phyloP scores from a whole-genome alignment of 2,329 filamentous ascomycete species.

The Tympanopsis confertula region DNA sequence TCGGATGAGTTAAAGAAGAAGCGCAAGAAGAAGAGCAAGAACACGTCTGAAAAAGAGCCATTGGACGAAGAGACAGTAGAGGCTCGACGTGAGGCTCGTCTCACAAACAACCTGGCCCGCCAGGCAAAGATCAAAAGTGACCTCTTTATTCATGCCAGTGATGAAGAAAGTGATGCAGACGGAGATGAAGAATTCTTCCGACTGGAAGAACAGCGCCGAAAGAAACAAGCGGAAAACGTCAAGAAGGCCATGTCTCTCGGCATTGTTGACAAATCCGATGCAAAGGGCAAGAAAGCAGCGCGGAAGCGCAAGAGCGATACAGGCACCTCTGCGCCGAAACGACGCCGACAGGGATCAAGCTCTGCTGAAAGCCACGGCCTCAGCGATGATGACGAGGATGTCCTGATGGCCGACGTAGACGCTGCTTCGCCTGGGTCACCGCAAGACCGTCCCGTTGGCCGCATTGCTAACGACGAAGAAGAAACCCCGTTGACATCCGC shows the following conservation, averaged over 20 bases:
- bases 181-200: conserved; percentile 64
- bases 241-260: not conserved
- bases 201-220: conserved; percentile 44
- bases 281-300: not conserved
- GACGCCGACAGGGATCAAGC: not conserved
- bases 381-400: not conserved
- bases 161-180: conserved; percentile 80
- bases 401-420: not conserved
- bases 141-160: conserved; percentile 68
- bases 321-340: not conserved
- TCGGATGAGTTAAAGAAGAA: conserved; percentile 34
- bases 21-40: conserved; percentile 44
- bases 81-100: conserved; percentile 47
- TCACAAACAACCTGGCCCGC: conserved; percentile 65
- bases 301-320: not conserved
- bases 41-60: conserved; percentile 28
- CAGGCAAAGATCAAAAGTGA: conserved; percentile 72
- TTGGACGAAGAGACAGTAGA: conserved; percentile 47
- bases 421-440: not conserved
- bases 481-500: not conserved
- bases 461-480: not conserved
- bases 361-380: not conserved
- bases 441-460: not conserved
- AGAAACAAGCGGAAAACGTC: not conserved
- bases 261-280: not conserved